Evolutionary conservation across 768 basidiomycete species (phyloP).

Genomic region (Galerina sulciceps): DNA sequence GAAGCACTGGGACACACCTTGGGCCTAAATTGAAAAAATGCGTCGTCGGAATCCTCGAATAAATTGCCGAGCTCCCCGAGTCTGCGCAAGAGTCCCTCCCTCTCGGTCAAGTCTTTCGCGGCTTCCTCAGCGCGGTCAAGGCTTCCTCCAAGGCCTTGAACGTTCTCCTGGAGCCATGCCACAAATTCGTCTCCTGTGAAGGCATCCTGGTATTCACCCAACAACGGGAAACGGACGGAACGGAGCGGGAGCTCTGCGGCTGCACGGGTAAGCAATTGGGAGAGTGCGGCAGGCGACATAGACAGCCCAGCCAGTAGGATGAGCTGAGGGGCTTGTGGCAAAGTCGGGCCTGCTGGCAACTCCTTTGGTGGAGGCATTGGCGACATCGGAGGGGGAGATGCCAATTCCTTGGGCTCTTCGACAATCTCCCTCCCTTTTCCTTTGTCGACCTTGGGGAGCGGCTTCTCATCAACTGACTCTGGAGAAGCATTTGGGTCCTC

Average conservation of each 20-base stretch:
- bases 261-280: slow-evolving; percentile 72
- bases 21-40: slow-evolving; percentile 83
- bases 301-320: slow-evolving; percentile 80
- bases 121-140: slow-evolving; percentile 82
- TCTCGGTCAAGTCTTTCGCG: slow-evolving; percentile 62
- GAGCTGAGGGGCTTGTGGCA: slow-evolving; percentile 45
- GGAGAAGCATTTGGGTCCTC: slow-evolving; percentile 35
- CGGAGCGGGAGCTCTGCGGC: slow-evolving; percentile 72
- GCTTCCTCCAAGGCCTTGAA: slow-evolving; percentile 77
- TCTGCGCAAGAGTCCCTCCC: slow-evolving; percentile 67
- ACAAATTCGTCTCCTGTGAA: slow-evolving; percentile 92
- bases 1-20: slow-evolving; percentile 51
- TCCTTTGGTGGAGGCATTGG: slow-evolving; percentile 59
- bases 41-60: slow-evolving; percentile 78
- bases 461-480: slow-evolving; percentile 32
- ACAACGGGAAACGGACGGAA: slow-evolving; percentile 73
- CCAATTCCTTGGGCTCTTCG: slow-evolving; percentile 32
- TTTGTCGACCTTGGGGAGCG: slow-evolving; percentile 73
- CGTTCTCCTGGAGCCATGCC: slow-evolving; percentile 78
- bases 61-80: slow-evolving; percentile 84
- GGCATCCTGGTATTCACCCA: slow-evolving; percentile 85
- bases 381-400: slow-evolving; percentile 68
- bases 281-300: slow-evolving; percentile 65
- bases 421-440: slow-evolving; percentile 66
- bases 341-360: slow-evolving; percentile 25